Evolutionary conservation across 306 rosid species (phyloP), one percentile per base, ranked within the genome.

Genomic region (Albizia julibrissin): DNA sequence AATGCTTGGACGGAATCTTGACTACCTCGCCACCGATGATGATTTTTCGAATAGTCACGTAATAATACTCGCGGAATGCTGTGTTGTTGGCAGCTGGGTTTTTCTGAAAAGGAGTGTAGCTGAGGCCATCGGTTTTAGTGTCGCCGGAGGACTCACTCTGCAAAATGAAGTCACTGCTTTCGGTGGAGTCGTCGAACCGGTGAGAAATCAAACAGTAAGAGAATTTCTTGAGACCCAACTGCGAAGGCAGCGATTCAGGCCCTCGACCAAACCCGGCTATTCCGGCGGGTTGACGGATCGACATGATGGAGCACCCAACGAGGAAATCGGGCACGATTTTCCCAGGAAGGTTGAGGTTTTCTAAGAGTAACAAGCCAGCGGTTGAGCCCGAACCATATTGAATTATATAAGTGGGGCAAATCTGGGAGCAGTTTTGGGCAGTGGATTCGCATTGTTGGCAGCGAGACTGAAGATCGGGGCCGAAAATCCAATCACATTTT

Each of bases 231-330:
- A 95, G 93, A 29, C 89, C 87, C 89, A 95, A 65, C 22, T 95
- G 99, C 21, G 88, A 72, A 0, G 99, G 99, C 34, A 95, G 78
- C 15, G 99, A 95, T 37, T 95, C 86, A 2, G 37, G 8, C 0
- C 98, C 96, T 3, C 98, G 94, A 0, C 99, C 99, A 70, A 95
- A 95, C 18, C 99, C 99, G 8, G 92, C 99, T 22, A 93, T 93
- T 8, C 99, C 99, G 19, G 94, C 72, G 1, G 99, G 98, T 65
- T 91, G 94, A 1, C 91, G 82, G 33, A 78, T 62, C 2, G 99
- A 95, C 67, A 95, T 43, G 39, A 95, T 8, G 5, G 99, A 95
- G 79, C 99, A 95, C 0, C 99, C 99, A 9, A 91, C 87, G 12
- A 95, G 72, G 59, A 95, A 91, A 79, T 91, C 52, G 0, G 87